Evolutionary conservation across 805 yeast species (phyloP), one percentile per base, ranked within the genome.

Genomic region (Suhomyces kilbournensis): DNA sequence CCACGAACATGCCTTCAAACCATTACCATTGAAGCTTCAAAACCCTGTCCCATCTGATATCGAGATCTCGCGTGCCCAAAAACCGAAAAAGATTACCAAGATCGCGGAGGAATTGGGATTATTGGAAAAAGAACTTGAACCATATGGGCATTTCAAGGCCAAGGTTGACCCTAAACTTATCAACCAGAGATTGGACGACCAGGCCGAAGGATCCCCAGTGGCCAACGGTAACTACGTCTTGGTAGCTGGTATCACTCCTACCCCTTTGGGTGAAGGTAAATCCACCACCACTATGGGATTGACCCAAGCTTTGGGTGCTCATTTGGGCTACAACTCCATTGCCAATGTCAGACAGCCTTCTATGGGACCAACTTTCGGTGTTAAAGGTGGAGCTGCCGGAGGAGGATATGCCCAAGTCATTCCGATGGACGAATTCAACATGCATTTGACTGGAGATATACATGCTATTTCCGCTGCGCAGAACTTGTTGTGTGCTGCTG

Each of bases 331-430:
- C 59, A 82, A 85, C 53, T 85, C 86, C 12, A 79, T 87, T 64
- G 94, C 93, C 57, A 87, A 86, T 65, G 94, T 87, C 49, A 82
- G 94, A 77, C 94, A 87, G 68, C 94, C 94, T 23, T 85, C 91
- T 7, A 86, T 87, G 92, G 94, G 94, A 51, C 94, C 94, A 58
- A 87, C 94, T 17, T 87, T 87, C 63, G 94, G 94, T 73, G 86
- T 87, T 60, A 87, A 87, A 69, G 94, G 94, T 71, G 94, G 94
- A 72, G 94, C 94, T 60, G 94, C 94, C 7, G 94, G 94, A 67
- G 93, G 94, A 69, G 94, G 94, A 54, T 87, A 86, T 66, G 85
- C 94, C 26, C 93, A 87, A 70, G 94, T 87, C 30, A 86, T 87
- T 66, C 94, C 94, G 57, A 87, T 87, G 94, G 93, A 87, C 69